phyloP scores from a whole-genome alignment of 192 early-diverging fungal species.

The Coemansia sp. region DNA sequence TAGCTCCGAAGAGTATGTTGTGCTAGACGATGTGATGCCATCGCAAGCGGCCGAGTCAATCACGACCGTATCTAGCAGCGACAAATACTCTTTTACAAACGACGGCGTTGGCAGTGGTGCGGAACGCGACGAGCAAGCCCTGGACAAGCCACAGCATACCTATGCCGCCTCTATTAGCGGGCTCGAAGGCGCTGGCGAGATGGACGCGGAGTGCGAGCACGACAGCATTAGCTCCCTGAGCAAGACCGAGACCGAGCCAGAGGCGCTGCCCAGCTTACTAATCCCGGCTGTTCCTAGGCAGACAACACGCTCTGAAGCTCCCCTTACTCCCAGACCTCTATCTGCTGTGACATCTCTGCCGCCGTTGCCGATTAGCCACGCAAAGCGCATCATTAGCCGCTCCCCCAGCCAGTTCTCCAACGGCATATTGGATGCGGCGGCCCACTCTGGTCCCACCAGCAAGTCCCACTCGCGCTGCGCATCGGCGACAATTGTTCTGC shows the following conservation, averaged over 20 bases:
- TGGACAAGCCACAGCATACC: not conserved
- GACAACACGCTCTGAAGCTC: not conserved
- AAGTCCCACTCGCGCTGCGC: slow-evolving; percentile 53
- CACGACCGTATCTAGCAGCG: slow-evolving; percentile 30
- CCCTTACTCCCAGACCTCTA: not conserved
- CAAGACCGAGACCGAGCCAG: slow-evolving; percentile 33
- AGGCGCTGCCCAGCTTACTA: not conserved
- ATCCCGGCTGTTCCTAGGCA: not conserved
- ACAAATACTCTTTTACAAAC: slow-evolving; percentile 36
- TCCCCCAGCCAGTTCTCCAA: slow-evolving; percentile 33
- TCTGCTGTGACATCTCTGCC: not conserved
- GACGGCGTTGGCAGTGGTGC: not conserved
- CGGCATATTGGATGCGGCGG: not conserved
- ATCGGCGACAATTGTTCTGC: slow-evolving; percentile 29
- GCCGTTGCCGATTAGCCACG: slow-evolving; percentile 12
- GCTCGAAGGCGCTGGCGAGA: not conserved
- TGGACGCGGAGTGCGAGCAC: slow-evolving; percentile 9
- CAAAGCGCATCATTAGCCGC: slow-evolving; percentile 20
- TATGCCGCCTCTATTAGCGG: not conserved
- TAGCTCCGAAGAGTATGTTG: not conserved
- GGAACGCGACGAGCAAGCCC: not conserved
- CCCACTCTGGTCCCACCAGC: slow-evolving; percentile 12
- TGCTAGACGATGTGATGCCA: not conserved
- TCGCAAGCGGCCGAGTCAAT: not conserved
- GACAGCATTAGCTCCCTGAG: slow-evolving; percentile 48